Evolutionary conservation across 2,329 filamentous ascomycete genomes (phyloP), one percentile per base, ranked within the genome.

Genomic region (Trichophaea hybrida): DNA sequence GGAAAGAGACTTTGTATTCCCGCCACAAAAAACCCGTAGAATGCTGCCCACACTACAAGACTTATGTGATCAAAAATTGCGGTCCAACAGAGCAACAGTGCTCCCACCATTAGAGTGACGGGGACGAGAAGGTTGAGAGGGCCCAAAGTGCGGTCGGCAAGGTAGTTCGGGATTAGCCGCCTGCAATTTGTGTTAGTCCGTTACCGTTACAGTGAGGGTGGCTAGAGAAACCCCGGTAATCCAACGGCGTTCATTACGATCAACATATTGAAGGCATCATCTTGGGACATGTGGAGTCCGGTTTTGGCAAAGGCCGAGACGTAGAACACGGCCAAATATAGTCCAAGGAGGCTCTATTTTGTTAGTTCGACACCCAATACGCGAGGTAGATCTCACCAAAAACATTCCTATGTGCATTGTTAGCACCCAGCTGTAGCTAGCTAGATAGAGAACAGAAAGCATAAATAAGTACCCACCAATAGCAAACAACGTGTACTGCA

Each of bases 1-100:
- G 84, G 83, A 66, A 86, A 86, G 8, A 88, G 69, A 5, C 77
- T 77, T 70, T 86, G 83, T 51, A 86, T 78, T 0, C 76, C 81
- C 0, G 81, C 82, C 0, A 77, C 80, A 1, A 77, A 77, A 52
- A 86, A 74, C 1, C 85, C 85, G 67, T 84, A 86, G 59, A 83
- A 74, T 0, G 76, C 72, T 0, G 79, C 73, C 76, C 85, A 88
- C 0, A 74, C 75, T 67, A 85, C 86, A 33, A 87, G 71, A 0
- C 77, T 76, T 0, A 71, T 53, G 0, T 76, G 69, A 13, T 72
- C 72, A 1, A 69, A 62, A 5, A 88, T 79, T 1, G 74, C 77
- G 15, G 79, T 77, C 83, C 83, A 87, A 64, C 73, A 74, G 60
- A 79, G 78, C 1, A 75, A 66, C 17, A 77, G 67, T 4, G 76